Percentiles rank a stretch among this genome's conserved stretches.
Conservation (phyloP, 257 asterid species). For the Euphrasia confusa region DNA sequence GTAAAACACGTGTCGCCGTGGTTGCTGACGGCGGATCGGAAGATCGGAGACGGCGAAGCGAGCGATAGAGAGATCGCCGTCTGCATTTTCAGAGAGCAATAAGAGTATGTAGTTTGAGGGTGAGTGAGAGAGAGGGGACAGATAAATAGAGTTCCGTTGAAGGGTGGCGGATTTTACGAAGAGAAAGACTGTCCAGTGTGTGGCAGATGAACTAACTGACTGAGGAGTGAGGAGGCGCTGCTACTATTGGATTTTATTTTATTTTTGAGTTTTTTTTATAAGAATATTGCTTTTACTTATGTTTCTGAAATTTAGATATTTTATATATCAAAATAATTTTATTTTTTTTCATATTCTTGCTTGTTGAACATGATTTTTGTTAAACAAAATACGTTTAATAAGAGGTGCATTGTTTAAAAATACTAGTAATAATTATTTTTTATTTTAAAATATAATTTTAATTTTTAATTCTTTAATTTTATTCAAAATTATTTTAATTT, state of each 20-base stretch:
- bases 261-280: too few species aligned
- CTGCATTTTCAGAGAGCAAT: slow-evolving; percentile 42
- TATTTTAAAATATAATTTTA: too few species aligned
- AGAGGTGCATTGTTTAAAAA: too few species aligned
- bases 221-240: not conserved
- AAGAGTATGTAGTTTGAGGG: slow-evolving; percentile 20
- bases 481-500: too few species aligned
- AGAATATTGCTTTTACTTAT: too few species aligned
- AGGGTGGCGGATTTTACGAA: slow-evolving; percentile 67
- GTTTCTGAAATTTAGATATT: too few species aligned
- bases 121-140: not conserved
- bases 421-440: too few species aligned
- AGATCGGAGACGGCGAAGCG: slow-evolving; percentile 43
- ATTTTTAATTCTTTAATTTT: too few species aligned
- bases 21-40: slow-evolving; percentile 42
- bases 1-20: slow-evolving; percentile 23
- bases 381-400: too few species aligned
- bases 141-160: slow-evolving; percentile 43
- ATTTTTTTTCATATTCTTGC: too few species aligned
- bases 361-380: too few species aligned
- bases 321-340: too few species aligned
- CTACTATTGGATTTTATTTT: not conserved
- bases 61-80: slow-evolving; percentile 57
- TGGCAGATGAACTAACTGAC: not conserved
- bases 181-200: slow-evolving; percentile 17